Base-by-base conservation (phyloP, 164 flowering plant species). In the Liquidambar formosana region DNA sequence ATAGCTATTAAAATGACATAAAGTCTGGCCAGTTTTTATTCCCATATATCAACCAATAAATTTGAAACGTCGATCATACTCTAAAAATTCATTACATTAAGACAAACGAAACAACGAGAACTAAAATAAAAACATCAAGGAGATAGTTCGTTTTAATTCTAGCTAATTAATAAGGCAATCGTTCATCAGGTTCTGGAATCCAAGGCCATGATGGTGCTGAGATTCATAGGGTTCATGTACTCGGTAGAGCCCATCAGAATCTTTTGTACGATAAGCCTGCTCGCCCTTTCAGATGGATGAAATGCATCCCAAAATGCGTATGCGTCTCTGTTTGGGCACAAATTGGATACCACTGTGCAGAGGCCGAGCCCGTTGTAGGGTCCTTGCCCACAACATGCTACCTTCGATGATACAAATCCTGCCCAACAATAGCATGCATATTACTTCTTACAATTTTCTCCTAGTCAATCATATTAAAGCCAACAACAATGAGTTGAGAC, bases 151-250 rank as follows among this genome's bases (percentile, higher is more conserved):
- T n/a, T n/a, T n/a, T n/a, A n/a, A n/a, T n/a, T n/a, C n/a, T n/a
- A n/a, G n/a, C n/a, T n/a, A 15, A 11, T n/a, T 60, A 18, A 33
- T 33, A 33, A 33, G 41, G 6, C 41, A 2, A 33, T 33, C 4
- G 41, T 6, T 5, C 19, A 56, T 79, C 65, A 86, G 67, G 65
- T 52, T 82, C 75, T 76, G 56, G 96, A 75, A 71, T 89, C 91
- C 77, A 89, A 47, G 56, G 85, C 88, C 78, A 90, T 38, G 46
- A 89, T 77, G 76, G 92, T 79, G 86, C 81, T 85, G 71, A 93
- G 88, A 69, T 90, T 93, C 90, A 90, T 85, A 61, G 96, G 97
- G 71, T 79, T 41, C 93, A 93, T 90, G 79, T 83, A 85, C 13
- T 73, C 21, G 44, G 59, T 52, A 6, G 83, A 52, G 8, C 91